Base-by-base conservation (phyloP, 2,329 filamentous ascomycete genomes). In the Purpureocillium takamizusanense region DNA sequence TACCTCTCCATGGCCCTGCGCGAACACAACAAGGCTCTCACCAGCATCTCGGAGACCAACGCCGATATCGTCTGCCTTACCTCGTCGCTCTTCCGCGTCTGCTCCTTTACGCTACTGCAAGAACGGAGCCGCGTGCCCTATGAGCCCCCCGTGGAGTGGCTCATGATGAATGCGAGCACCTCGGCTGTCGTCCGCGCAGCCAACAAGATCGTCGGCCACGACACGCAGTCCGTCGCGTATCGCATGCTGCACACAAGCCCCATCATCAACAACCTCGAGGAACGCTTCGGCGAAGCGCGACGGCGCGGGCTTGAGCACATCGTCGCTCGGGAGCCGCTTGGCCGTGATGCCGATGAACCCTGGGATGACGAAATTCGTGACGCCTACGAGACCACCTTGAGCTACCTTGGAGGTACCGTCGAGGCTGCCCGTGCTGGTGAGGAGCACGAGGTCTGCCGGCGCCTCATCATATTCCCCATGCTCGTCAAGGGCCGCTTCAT, bases 291-390 rank as follows among this genome's bases (percentile, higher is more conserved):
- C 32, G 37, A 36, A 27, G 23, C 27, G 12, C 21, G 42, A 14
- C 39, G 43, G 13, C 30, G 27, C 6, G 41, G 46, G 16, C 35
- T 44, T 17, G 45, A 46, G n/a, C 33, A 37, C 17, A 12, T 48
- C n/a, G 31, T 47, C 1, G 21, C 29, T 3, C 34, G 38, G 7
- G 30, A 39, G 23, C 14, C 29, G 7, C 21, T 25, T 10, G 33
- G 35, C 9, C 39, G 42, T 4, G 41, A 46, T n/a, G 41, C 30
- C n/a, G 35, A 39, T 3, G 46, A 48, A 32, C 38, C 42, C 15
- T 48, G 46, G 46, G 44, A 48, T 17, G 5, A 15, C 12, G 45
- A 47, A 30, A 42, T 42, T 12, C 45, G 33, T 28, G 41, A 49
- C 23, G 46, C 45, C 14, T 48, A 47, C 13, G 43, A 42, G 30